Base-by-base conservation (phyloP, 352 stramenopile species). In the Paralagenidium karlingii region DNA sequence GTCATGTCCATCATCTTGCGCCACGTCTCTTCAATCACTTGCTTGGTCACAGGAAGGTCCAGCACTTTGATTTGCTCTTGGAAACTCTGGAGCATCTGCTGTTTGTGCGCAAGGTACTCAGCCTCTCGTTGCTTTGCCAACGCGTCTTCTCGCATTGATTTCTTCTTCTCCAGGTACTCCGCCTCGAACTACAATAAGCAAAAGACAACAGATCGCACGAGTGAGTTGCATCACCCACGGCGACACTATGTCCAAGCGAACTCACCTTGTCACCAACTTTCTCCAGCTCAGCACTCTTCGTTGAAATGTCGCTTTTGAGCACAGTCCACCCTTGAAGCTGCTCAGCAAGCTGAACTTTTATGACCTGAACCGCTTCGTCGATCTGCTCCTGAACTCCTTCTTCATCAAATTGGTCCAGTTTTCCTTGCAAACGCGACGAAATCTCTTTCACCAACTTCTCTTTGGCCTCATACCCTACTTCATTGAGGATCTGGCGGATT, bases 251-350 rank as follows among this genome's bases (percentile, higher is more conserved):
- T 39, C 15, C 21, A 1, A 6, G 13, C 16, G 2, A 26, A 66
- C 67, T 51, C 62, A 87, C 77, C 51, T 77, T 53, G 42, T 88
- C 71, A 2, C 69, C 75, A 20, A 88, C 53, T 13, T 82, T 84
- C 26, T 87, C 71, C 19, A 91, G 30, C 24, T 82, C 70, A 11
- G 60, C 53, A 30, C 55, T 73, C 43, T 85, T 88, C 6, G 58
- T 56, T 10, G 60, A 37, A 24, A 84, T 58, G 26, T 88, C 70
- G 10, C 42, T 60, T 39, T 76, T 76, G 3, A 84, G 45, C 9
- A 88, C 66, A 2, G 70, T 82, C 74, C 74, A 88, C 8, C 74
- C 74, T 57, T 74, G 61, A 30, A 88, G 45, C 24, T 80, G 58
- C 18, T 68, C 53, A 8, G 58, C 51, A 24, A 85, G 57, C 6